Conservation (phyloP, 805 yeast genomes). For the Teunomyces barrocoloradensis region DNA sequence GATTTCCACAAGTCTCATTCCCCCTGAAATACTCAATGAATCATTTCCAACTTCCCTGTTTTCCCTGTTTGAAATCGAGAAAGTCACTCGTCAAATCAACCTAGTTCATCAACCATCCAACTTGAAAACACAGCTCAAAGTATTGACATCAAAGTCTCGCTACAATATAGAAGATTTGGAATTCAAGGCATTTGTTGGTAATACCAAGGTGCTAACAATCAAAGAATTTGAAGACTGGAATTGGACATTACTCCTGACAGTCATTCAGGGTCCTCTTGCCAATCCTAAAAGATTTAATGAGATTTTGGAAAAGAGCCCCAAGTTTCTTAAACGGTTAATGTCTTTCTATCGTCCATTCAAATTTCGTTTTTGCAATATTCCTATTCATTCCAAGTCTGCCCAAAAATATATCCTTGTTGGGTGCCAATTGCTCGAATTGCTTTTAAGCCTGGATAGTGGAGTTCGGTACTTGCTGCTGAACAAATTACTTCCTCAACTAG, state of each 20-base stretch:
- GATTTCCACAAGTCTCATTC: slow-evolving; percentile 54
- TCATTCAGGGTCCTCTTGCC: slow-evolving; percentile 82
- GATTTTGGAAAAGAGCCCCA: slow-evolving; percentile 65
- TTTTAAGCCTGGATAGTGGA: slow-evolving; percentile 65
- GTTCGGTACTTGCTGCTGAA: slow-evolving; percentile 62
- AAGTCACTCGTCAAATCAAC: slow-evolving; percentile 19
- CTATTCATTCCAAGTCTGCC: slow-evolving; percentile 47
- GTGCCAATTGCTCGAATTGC: slow-evolving; percentile 64
- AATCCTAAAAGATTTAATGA: slow-evolving; percentile 76
- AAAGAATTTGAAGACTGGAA: slow-evolving; percentile 86
- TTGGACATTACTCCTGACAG: slow-evolving; percentile 68
- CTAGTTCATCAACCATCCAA: slow-evolving; percentile 7
- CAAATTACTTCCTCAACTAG: slow-evolving; percentile 81
- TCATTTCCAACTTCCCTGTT: slow-evolving; percentile 12
- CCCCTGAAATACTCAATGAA: slow-evolving; percentile 37
- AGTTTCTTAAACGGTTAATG: slow-evolving; percentile 77
- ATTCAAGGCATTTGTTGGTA: slow-evolving; percentile 61
- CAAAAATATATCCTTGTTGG: slow-evolving; percentile 69
- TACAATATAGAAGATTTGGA: slow-evolving; percentile 56
- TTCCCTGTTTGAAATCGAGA: slow-evolving; percentile 44
- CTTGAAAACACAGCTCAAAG: slow-evolving; percentile 20
- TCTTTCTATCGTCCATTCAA: slow-evolving; percentile 93
- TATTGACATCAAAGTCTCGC: slow-evolving; percentile 20
- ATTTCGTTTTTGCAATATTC: slow-evolving; percentile 56
- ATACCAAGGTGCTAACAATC: slow-evolving; percentile 70